Conservation (phyloP, 2,329 filamentous ascomycete genomes). For the Coniochaeta ligniaria region DNA sequence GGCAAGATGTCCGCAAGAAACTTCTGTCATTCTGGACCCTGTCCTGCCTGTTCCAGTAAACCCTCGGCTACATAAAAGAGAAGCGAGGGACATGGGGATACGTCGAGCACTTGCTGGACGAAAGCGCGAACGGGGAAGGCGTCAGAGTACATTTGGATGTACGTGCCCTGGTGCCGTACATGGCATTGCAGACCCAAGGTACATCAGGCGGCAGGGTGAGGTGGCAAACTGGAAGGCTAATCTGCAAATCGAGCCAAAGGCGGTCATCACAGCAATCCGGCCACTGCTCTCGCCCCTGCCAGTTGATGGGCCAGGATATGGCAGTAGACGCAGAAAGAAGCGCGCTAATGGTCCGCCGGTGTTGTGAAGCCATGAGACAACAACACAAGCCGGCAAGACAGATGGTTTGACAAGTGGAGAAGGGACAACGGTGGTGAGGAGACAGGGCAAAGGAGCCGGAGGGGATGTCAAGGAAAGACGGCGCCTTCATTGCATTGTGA, state of each 20-base stretch:
- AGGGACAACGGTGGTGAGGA: background rate
- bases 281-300: slow-evolving; percentile 7
- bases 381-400: slow-evolving; percentile 1
- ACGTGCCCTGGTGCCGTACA: background rate
- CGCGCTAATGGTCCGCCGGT: background rate
- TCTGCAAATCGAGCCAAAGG: slow-evolving; percentile 24
- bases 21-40: background rate
- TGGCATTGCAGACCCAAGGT: background rate
- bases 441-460: background rate
- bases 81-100: background rate
- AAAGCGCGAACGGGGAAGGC: background rate
- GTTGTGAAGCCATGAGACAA: background rate
- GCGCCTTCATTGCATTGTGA: background rate
- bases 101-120: background rate
- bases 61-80: background rate
- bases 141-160: background rate
- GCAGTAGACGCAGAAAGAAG: background rate
- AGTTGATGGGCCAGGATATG: background rate
- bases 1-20: background rate
- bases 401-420: background rate
- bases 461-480: slow-evolving; percentile 6
- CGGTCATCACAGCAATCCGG: background rate
- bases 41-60: background rate
- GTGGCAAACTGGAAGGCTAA: slow-evolving; percentile 37
- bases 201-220: slow-evolving; percentile 25